A percentile compares a stretch with the other conserved stretches of the same genome.
Evolutionary conservation across 23 red algal species (phyloP).

Genomic region (Chondrus crispus): DNA sequence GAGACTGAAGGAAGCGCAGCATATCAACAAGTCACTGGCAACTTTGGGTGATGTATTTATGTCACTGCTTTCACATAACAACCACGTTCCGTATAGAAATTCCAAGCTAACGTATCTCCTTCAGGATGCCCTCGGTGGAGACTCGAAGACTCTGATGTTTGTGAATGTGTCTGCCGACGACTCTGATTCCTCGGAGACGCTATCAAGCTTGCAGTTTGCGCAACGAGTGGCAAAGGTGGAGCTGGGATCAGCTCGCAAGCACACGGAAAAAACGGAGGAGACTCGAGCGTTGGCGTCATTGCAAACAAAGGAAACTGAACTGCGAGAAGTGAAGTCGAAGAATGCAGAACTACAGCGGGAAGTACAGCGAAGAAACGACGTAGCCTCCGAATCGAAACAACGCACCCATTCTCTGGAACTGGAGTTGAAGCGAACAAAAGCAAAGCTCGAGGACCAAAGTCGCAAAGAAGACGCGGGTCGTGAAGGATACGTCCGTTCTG

Average conservation of each 20-base stretch:
- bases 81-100: slow-evolving; percentile 95
- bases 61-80: slow-evolving; percentile 63
- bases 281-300: slow-evolving; percentile 34
- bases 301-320: slow-evolving; percentile 37
- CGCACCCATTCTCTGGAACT: background rate
- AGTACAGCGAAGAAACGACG: slow-evolving; percentile 5
- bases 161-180: slow-evolving; percentile 89
- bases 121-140: slow-evolving; percentile 90
- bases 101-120: slow-evolving; percentile 90
- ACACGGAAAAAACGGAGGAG: slow-evolving; percentile 71
- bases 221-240: slow-evolving; percentile 79
- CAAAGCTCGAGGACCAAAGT: slow-evolving; percentile 6
- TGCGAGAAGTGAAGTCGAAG: slow-evolving; percentile 1
- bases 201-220: slow-evolving; percentile 87
- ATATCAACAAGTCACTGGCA: slow-evolving; percentile 99
- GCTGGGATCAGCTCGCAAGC: slow-evolving; percentile 59
- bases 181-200: slow-evolving; percentile 68
- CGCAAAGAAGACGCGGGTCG: background rate
- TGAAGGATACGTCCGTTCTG: background rate
- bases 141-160: slow-evolving; percentile 99
- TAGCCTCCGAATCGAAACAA: background rate
- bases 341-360: slow-evolving; percentile 25
- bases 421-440: background rate
- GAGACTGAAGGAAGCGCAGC: slow-evolving; percentile 91
- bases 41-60: slow-evolving; percentile 91